Evolutionary conservation across 2,329 filamentous ascomycete genomes (phyloP).

Genomic region (Gyromitra esculenta): DNA sequence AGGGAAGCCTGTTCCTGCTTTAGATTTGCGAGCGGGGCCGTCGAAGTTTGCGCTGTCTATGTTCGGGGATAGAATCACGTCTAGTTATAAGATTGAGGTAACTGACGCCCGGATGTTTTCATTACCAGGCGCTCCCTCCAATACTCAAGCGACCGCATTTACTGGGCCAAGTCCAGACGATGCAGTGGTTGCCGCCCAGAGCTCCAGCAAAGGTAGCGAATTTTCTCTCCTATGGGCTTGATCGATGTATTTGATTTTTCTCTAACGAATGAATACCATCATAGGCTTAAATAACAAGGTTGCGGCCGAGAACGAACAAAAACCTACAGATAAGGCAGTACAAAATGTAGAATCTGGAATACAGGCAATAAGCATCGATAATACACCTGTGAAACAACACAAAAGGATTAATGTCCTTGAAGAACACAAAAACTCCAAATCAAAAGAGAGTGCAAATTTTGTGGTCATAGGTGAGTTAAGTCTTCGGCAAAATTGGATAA

Average conservation of each 20-base stretch:
- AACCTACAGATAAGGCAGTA: constrained; percentile 60
- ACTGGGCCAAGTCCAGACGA: constrained; percentile 91
- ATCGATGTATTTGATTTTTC: not conserved
- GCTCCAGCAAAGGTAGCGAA: constrained; percentile 60
- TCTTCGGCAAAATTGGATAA: constrained; percentile 5
- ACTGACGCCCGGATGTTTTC: constrained; percentile 57
- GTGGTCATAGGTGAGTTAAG: constrained; percentile 81
- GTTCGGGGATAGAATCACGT: constrained; percentile 60
- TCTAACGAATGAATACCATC: constrained; percentile 8
- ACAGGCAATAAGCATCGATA: constrained; percentile 64
- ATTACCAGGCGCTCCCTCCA: constrained; percentile 59
- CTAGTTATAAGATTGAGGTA: constrained; percentile 39
- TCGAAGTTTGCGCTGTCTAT: constrained; percentile 62
- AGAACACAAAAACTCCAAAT: constrained; percentile 78
- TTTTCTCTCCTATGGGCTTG: constrained; percentile 4
- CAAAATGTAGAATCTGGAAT: constrained; percentile 60
- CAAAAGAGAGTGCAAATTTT: constrained; percentile 86
- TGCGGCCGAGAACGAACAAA: constrained; percentile 58
- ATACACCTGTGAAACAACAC: constrained; percentile 69
- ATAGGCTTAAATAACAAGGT: constrained; percentile 54
- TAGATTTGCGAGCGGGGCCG: constrained; percentile 56
- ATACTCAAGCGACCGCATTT: constrained; percentile 71
- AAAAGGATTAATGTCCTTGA: constrained; percentile 82
- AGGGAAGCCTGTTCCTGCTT: constrained; percentile 15
- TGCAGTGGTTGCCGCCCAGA: constrained; percentile 84